Evolutionary conservation across 1,284 basidiomycete genomes (phyloP).

Genomic region (Apiotrichum akiyoshidainum): DNA sequence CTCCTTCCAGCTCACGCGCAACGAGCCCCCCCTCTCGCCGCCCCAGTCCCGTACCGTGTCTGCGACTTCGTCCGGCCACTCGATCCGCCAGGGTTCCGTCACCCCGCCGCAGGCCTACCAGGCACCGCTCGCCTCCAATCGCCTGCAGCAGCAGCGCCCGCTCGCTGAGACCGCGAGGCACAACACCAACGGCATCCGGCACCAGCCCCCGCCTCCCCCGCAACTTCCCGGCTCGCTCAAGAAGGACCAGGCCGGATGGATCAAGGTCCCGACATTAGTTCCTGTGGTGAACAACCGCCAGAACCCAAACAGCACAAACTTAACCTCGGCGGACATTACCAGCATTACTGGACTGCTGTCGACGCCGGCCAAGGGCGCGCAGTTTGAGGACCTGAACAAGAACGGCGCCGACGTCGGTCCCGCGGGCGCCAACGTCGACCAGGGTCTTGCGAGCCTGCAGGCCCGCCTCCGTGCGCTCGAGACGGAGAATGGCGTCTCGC

Average conservation of each 20-base stretch:
- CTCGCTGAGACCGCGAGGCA: conserved; percentile 33
- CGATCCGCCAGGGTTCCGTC: background rate
- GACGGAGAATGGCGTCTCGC: conserved; percentile 72
- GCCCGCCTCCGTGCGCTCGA: conserved; percentile 57
- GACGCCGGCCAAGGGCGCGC: conserved; percentile 45
- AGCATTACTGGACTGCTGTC: conserved; percentile 47
- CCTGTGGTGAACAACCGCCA: background rate
- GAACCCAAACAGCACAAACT: background rate
- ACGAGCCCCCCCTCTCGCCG: conserved; percentile 39
- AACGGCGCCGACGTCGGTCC: conserved; percentile 34
- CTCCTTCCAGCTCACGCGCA: conserved; percentile 40
- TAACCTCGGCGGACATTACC: conserved; percentile 38
- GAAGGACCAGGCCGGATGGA: background rate
- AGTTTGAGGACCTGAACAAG: conserved; percentile 35
- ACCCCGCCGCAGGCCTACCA: background rate
- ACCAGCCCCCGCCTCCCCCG: background rate
- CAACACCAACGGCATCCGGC: conserved; percentile 15
- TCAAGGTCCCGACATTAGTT: background rate
- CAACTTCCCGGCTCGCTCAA: background rate
- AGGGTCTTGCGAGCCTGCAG: conserved; percentile 39
- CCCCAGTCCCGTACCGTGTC: conserved; percentile 31
- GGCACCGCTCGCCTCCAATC: background rate
- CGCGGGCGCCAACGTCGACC: conserved; percentile 26
- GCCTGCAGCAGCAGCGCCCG: conserved; percentile 7
- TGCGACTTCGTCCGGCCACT: conserved; percentile 7